Conservation (phyloP, 179 eudicot genomes). For the Silene vulgaris region DNA sequence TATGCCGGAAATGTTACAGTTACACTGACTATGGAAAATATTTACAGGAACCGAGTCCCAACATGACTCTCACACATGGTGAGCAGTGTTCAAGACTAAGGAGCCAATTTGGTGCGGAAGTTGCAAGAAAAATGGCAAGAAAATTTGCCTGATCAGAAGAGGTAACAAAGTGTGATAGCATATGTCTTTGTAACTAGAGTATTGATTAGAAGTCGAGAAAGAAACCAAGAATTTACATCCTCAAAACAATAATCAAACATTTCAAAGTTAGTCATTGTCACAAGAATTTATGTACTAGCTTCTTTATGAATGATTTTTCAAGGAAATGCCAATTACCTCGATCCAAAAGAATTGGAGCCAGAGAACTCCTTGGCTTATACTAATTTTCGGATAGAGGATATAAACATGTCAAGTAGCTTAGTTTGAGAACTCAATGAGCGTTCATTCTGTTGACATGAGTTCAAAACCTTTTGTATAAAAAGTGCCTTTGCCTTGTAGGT, state of each 20-base stretch:
- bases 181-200: constrained; percentile 21
- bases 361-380: background rate
- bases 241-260: background rate
- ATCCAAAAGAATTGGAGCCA: background rate
- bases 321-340: background rate
- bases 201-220: constrained; percentile 4
- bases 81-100: constrained; percentile 15
- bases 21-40: constrained; percentile 7
- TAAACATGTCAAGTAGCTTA: background rate
- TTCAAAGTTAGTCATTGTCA: background rate
- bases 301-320: background rate
- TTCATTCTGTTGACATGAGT: background rate
- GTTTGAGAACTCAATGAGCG: background rate
- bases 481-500: background rate
- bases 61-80: background rate
- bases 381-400: background rate
- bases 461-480: background rate
- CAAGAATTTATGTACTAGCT: background rate
- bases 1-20: background rate
- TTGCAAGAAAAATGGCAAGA: constrained; percentile 3
- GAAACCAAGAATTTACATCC: background rate
- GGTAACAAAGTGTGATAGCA: constrained; percentile 24
- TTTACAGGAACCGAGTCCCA: constrained; percentile 21
- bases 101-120: background rate
- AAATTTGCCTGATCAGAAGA: constrained; percentile 17